A percentile compares a stretch with the other conserved stretches of the same genome.
Conservation (phyloP, 1,139 yeast species). For the Trichomonascaceae sp. region DNA sequence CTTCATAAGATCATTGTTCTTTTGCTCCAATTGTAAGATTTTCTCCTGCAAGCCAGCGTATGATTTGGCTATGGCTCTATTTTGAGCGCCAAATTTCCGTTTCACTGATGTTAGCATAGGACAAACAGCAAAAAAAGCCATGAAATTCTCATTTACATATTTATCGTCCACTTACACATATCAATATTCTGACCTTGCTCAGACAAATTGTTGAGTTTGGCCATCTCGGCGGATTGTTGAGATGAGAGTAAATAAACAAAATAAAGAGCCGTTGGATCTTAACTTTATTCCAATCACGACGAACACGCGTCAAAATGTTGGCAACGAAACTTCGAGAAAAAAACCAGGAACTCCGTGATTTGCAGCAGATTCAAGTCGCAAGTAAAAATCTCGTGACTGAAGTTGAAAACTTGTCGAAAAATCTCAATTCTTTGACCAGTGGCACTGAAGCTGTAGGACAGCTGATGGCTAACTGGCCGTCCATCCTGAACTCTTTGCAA, state of each 20-base stretch:
- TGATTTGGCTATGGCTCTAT: slow-evolving; percentile 25
- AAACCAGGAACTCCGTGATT: slow-evolving; percentile 46
- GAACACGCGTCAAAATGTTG: slow-evolving; percentile 14
- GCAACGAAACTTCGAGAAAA: slow-evolving; percentile 35
- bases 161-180: slow-evolving; percentile 13
- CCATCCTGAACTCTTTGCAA: slow-evolving; percentile 57
- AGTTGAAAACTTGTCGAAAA: slow-evolving; percentile 44
- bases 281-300: background rate
- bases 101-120: slow-evolving; percentile 13
- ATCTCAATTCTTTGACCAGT: slow-evolving; percentile 45
- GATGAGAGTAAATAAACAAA: slow-evolving; percentile 5
- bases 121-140: background rate
- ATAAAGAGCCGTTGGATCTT: background rate
- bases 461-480: slow-evolving; percentile 58
- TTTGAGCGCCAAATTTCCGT: slow-evolving; percentile 23
- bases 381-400: slow-evolving; percentile 45
- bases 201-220: slow-evolving; percentile 18
- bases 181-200: slow-evolving; percentile 20
- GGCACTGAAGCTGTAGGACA: slow-evolving; percentile 47
- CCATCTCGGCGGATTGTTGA: slow-evolving; percentile 16
- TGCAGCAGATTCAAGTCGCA: slow-evolving; percentile 45
- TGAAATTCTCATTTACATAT: background rate
- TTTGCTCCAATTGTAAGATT: slow-evolving; percentile 21
- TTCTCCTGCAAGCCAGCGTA: slow-evolving; percentile 23
- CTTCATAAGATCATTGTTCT: slow-evolving; percentile 18